Base-by-base conservation (phyloP, 768 basidiomycete species). In the Podaxis rugospora region DNA sequence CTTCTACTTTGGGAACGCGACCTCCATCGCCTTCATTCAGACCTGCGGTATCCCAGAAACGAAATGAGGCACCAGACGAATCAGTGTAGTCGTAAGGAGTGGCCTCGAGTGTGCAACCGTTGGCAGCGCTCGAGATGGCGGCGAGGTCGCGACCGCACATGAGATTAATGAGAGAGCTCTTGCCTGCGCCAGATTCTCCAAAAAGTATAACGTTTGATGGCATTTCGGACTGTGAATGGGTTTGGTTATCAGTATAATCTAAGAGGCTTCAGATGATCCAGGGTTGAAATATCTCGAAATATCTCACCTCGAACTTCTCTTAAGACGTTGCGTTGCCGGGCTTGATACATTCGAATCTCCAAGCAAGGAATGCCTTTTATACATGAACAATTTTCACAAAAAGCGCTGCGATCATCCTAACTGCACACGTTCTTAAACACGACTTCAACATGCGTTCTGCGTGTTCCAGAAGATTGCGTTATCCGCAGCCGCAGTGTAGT, bases 151-250 rank as follows among this genome's bases (percentile, higher is more conserved):
- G 18, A 27, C 70, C 68, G 56, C 67, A 67, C 49, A 81, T 64
- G 72, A 78, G 71, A 66, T 79, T 77, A 55, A 81, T 66, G 57
- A 78, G 66, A n/a, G 75, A 77, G 65, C 78, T 76, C 62, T 81
- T 80, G 61, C 70, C 71, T 11, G 63, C 59, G 16, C 78, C 78
- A 0, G 75, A 70, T 55, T 79, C 75, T 0, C 79, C 78, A 51
- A 80, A 80, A 18, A 80, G 56, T 18, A 80, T 66, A 51, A 79
- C 52, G 49, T 75, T 76, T 5, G 11, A 35, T 35, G 52, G 52
- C 52, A 54, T 54, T 2, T 14, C 10, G 27, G 6, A 44, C 9
- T 44, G 18, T 44, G 14, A 16, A 18, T 44, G 42, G 7, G 39
- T 40, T 40, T n/a, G 18, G 18, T 6, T 18, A 44, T 44, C 16